Evolutionary conservation across 192 early-diverging fungal genomes (phyloP).

Genomic region (Linnemannia exigua): DNA sequence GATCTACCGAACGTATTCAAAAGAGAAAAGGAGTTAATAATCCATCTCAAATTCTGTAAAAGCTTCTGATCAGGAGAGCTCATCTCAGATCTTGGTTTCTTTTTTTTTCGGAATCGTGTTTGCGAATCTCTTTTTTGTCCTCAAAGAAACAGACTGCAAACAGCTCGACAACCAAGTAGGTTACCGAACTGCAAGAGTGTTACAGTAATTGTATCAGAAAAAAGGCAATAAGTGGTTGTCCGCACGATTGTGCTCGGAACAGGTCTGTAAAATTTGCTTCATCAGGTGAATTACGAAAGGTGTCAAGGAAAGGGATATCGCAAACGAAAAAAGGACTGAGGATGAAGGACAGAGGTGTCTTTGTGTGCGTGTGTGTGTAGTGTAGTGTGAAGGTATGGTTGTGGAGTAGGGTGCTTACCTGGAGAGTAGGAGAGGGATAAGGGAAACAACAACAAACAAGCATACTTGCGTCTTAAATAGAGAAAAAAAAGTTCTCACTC

Average conservation of each 20-base stretch:
- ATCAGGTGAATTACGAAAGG: constrained; percentile 26
- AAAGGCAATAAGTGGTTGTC: constrained; percentile 55
- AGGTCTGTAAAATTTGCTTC: constrained; percentile 59
- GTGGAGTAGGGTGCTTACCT: constrained; percentile 27
- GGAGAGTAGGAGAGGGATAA: constrained; percentile 4
- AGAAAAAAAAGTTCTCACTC: not conserved
- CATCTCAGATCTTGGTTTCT: not conserved
- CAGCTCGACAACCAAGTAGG: not conserved
- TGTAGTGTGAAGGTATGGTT: not conserved
- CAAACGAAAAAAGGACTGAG: not conserved
- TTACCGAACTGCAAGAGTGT: not conserved
- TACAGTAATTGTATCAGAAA: constrained; percentile 18
- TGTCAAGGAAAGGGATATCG: not conserved
- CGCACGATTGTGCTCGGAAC: constrained; percentile 48
- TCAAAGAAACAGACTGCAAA: not conserved
- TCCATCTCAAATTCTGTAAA: not conserved
- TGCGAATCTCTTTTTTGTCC: not conserved
- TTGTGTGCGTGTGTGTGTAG: not conserved
- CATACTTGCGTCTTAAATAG: not conserved
- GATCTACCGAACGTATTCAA: not conserved
- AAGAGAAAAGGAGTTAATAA: not conserved
- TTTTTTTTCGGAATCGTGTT: not conserved
- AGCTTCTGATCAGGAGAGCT: not conserved
- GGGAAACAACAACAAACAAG: constrained; percentile 3
- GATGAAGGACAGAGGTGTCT: not conserved